phyloP scores from a whole-genome alignment of 306 rosid species.

The Adenanthera pavonina region DNA sequence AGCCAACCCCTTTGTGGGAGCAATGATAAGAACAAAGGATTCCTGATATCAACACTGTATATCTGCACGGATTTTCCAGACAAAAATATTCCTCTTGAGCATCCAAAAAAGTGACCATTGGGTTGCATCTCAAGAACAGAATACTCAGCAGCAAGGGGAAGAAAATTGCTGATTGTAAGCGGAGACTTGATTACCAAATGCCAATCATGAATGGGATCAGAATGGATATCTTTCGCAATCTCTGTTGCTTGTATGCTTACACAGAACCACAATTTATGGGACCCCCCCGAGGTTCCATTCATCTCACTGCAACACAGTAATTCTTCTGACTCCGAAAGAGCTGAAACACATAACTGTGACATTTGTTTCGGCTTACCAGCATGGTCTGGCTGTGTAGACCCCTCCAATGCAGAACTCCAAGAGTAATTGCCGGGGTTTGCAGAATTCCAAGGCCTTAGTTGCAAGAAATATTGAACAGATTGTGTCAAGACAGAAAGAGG shows the following conservation, averaged over 20 bases:
- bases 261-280: constrained; percentile 82
- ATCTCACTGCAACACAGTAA: constrained; percentile 72
- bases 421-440: constrained; percentile 61
- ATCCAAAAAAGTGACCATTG: constrained; percentile 71
- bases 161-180: constrained; percentile 75
- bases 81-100: constrained; percentile 77
- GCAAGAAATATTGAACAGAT: constrained; percentile 64
- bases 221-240: constrained; percentile 86
- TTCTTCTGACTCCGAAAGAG: constrained; percentile 81
- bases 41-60: constrained; percentile 82
- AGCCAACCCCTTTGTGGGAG: constrained; percentile 98
- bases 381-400: constrained; percentile 55
- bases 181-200: constrained; percentile 89
- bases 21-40: constrained; percentile 89
- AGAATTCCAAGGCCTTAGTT: constrained; percentile 68
- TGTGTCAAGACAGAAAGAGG: constrained; percentile 81
- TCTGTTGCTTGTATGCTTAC: constrained; percentile 85
- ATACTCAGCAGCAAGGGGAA: constrained; percentile 92
- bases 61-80: constrained; percentile 80
- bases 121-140: constrained; percentile 86
- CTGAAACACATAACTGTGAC: constrained; percentile 71
- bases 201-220: constrained; percentile 98
- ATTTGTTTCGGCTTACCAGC: constrained; percentile 39
- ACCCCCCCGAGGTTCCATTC: constrained; percentile 69
- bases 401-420: constrained; percentile 81